Percentiles rank a stretch among this genome's conserved stretches.
Conservation (phyloP, 495 filamentous ascomycete genomes). For the Terfezia boudieri region DNA sequence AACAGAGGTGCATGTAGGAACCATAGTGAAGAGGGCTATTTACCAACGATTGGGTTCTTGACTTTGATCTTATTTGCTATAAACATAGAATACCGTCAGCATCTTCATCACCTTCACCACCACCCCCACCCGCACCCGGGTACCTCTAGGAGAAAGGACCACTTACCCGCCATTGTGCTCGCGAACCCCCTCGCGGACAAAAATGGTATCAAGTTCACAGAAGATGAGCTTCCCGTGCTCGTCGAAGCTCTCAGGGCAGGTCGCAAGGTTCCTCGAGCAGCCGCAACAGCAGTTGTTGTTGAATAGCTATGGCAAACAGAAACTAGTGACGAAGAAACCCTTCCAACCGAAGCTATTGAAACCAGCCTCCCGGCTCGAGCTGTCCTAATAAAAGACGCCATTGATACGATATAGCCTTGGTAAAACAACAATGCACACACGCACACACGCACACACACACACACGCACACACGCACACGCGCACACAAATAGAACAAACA, state of each 20-base stretch:
- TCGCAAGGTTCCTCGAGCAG: too few species aligned
- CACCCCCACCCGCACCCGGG: too few species aligned
- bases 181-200: neutral
- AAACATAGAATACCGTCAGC: neutral
- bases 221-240: too few species aligned
- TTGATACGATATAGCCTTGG: neutral
- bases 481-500: too few species aligned
- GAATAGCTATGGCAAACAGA: neutral
- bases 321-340: neutral
- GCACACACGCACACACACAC: too few species aligned
- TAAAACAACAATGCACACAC: too few species aligned
- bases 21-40: slow-evolving; percentile 5
- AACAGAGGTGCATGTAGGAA: neutral
- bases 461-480: too few species aligned
- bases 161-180: slow-evolving; percentile 3
- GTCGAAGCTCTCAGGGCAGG: too few species aligned
- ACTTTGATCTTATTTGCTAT: slow-evolving; percentile 65
- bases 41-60: slow-evolving; percentile 77
- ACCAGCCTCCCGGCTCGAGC: neutral
- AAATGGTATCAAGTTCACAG: too few species aligned
- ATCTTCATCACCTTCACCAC: neutral
- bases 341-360: neutral
- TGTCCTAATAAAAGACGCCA: neutral
- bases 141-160: neutral
- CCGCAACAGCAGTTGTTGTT: neutral